Conservation (phyloP, 73 alveolate species). For the Paraurostyla sp. region DNA sequence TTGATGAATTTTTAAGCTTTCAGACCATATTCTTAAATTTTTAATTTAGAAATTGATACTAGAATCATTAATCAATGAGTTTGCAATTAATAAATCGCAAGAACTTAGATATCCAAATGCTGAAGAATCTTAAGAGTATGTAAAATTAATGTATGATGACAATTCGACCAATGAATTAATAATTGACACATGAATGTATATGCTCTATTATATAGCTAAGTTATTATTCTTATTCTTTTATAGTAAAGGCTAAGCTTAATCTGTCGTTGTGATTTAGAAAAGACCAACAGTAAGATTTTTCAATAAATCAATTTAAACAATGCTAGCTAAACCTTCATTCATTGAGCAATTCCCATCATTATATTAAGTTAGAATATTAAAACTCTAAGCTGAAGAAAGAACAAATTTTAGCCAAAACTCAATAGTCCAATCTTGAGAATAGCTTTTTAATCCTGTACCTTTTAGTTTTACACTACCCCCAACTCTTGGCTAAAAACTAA, state of each 20-base stretch:
- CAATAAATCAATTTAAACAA: neutral
- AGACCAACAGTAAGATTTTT: neutral
- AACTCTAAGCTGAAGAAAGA: neutral
- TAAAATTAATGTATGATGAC: neutral
- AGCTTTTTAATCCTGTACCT: neutral
- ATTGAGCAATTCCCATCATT: neutral
- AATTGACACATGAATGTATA: neutral
- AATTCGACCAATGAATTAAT: neutral
- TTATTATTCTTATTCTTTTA: neutral
- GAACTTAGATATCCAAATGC: neutral
- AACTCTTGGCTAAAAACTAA: neutral
- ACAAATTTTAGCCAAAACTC: conserved; percentile 11
- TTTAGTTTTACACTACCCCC: neutral
- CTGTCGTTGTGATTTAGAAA: neutral
- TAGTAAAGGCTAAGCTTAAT: neutral
- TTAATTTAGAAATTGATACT: neutral
- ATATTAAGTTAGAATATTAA: neutral
- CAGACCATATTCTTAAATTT: conserved; percentile 4
- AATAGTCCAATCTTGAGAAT: neutral
- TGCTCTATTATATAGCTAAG: neutral
- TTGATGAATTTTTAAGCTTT: neutral
- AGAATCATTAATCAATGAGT: neutral
- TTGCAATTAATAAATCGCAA: neutral
- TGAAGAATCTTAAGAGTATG: neutral
- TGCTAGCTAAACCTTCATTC: neutral